Conservation (phyloP, 208 protist species). For the Leishmania major region DNA sequence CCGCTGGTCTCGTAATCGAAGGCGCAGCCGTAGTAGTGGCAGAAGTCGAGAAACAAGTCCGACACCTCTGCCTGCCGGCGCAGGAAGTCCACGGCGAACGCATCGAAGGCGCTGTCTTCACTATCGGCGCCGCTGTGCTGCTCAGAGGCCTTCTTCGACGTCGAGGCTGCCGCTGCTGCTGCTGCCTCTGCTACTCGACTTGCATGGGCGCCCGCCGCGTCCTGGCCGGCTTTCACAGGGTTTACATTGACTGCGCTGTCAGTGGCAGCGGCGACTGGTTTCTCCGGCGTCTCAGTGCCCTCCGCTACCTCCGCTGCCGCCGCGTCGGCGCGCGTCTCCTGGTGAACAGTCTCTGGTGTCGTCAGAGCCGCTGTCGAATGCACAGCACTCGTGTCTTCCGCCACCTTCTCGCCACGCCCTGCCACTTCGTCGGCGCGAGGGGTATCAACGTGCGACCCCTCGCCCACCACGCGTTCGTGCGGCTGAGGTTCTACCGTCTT, state of each 20-base stretch:
- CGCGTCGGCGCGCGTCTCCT: not conserved
- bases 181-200: not conserved
- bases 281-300: not conserved
- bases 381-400: not conserved
- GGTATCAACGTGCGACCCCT: not conserved
- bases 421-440: not conserved
- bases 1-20: constrained; percentile 86
- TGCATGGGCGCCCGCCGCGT: not conserved
- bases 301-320: not conserved
- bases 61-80: constrained; percentile 42
- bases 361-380: not conserved
- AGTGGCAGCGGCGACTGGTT: not conserved
- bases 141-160: not conserved
- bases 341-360: not conserved
- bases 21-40: constrained; percentile 79
- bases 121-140: not conserved
- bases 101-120: constrained; percentile 13
- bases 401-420: not conserved
- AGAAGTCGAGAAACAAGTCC: constrained; percentile 80
- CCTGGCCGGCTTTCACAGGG: not conserved
- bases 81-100: constrained; percentile 44
- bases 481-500: constrained; percentile 31
- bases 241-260: not conserved
- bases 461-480: constrained; percentile 14
- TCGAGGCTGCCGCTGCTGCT: not conserved